These are phyloP conservation scores for Crucihimalaya himalaica DNA, from an alignment of 345 rosid genomes.

Conservation along the genomic window DNA sequence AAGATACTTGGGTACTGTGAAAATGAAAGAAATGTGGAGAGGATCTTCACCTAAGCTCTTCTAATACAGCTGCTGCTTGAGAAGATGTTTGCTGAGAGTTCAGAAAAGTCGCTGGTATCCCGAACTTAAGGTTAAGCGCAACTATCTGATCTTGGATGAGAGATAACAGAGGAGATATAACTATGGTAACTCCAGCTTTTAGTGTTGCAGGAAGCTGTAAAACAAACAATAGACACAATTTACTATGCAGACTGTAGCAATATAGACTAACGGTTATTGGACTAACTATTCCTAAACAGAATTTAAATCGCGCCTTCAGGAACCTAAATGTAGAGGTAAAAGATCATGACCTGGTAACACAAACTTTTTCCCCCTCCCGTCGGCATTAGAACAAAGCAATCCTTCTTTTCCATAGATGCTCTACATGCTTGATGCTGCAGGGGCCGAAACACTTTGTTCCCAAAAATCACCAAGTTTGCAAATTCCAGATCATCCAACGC, in stretches of 20 bases:
- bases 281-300: constrained; percentile 12
- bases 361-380: constrained; percentile 95
- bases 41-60: constrained; percentile 71
- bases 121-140: constrained; percentile 71
- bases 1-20: background rate
- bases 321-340: constrained; percentile 20
- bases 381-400: constrained; percentile 88
- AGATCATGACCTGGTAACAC: constrained; percentile 72
- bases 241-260: background rate
- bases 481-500: constrained; percentile 81
- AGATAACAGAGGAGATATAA: constrained; percentile 79
- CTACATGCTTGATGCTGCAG: constrained; percentile 84
- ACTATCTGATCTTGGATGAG: constrained; percentile 93
- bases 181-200: constrained; percentile 83
- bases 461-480: constrained; percentile 85
- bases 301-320: background rate
- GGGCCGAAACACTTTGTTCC: constrained; percentile 65
- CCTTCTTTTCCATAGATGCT: constrained; percentile 66
- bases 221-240: constrained; percentile 1
- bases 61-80: constrained; percentile 73
- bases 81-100: constrained; percentile 87
- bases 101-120: constrained; percentile 82
- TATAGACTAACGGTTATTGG: background rate
- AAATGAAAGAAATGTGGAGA: constrained; percentile 18
- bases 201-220: constrained; percentile 86